These are phyloP conservation scores for Streptanthus diversifolius DNA, from an alignment of 345 rosid genomes.

Conservation along the genomic window DNA sequence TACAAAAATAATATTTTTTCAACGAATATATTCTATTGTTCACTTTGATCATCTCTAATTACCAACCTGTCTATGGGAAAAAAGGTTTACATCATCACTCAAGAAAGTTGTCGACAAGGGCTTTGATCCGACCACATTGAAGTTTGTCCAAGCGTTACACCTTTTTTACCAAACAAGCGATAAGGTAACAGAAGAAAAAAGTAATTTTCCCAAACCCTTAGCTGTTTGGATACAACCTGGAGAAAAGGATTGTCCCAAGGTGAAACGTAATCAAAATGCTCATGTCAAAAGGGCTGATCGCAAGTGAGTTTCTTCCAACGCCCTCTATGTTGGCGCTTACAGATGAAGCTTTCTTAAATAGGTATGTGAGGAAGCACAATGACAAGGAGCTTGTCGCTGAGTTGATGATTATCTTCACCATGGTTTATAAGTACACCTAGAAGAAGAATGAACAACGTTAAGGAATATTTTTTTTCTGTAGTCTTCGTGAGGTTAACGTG, in stretches of 20 bases:
- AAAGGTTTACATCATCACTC: neutral
- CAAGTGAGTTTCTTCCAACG: neutral
- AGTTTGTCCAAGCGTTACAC: conserved; percentile 13
- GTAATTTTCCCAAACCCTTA: conserved; percentile 3
- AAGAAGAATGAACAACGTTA: neutral
- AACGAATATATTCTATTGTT: neutral
- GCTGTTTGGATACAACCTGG: neutral
- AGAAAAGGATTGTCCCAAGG: neutral
- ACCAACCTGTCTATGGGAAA: neutral
- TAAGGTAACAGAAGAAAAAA: neutral
- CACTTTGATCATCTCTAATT: neutral
- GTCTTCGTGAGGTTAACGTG: too few relatives aligned
- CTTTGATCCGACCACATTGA: conserved; percentile 16
- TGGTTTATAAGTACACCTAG: neutral
- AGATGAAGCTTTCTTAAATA: neutral
- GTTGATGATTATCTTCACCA: neutral
- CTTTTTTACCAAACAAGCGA: neutral
- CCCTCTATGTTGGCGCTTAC: neutral
- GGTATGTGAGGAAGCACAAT: neutral
- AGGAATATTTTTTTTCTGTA: neutral
- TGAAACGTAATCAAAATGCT: too few relatives aligned
- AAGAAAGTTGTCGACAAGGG: neutral
- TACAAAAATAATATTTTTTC: neutral
- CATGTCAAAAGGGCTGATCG: neutral
- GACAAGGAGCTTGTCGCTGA: neutral